Evolutionary conservation across 129 eudicot genomes (phyloP).

Genomic region (Tagetes patula): DNA sequence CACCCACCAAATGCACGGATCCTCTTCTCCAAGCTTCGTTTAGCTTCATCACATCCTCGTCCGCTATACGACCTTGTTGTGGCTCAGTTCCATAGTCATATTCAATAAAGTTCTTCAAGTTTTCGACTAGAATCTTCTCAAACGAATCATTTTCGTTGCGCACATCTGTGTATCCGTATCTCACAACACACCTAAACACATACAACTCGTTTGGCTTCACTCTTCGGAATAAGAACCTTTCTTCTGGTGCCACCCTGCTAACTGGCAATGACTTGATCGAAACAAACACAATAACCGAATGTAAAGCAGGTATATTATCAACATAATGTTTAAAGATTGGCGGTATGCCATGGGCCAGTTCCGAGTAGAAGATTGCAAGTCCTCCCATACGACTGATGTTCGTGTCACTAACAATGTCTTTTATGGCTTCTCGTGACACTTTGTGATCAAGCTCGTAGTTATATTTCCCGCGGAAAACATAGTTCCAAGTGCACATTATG

Average conservation of each 20-base stretch:
- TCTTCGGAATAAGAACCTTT: conserved; percentile 61
- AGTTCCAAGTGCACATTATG: conserved; percentile 67
- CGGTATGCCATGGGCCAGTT: conserved; percentile 72
- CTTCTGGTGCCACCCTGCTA: conserved; percentile 62
- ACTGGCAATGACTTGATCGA: conserved; percentile 64
- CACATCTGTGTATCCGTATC: conserved; percentile 71
- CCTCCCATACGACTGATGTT: conserved; percentile 45
- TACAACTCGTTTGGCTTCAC: conserved; percentile 50
- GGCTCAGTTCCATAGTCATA: conserved; percentile 11
- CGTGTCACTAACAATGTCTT: conserved; percentile 30
- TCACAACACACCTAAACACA: conserved; percentile 68
- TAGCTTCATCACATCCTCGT: conserved; percentile 39
- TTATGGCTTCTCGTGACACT: conserved; percentile 43
- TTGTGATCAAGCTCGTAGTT: conserved; percentile 60
- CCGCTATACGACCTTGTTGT: conserved; percentile 23
- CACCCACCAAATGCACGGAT: conserved; percentile 67
- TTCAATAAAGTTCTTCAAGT: conserved; percentile 44
- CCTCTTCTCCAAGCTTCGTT: conserved; percentile 55
- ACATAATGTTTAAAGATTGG: conserved; percentile 75
- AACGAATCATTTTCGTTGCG: conserved; percentile 55
- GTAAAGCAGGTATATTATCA: conserved; percentile 58
- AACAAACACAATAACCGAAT: conserved; percentile 66
- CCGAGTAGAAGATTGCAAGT: conserved; percentile 70
- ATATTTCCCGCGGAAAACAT: conserved; percentile 55
- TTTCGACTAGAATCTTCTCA: conserved; percentile 43